Evolutionary conservation across 202 grass and related monocot species (phyloP), one percentile per base, ranked within the genome.

Genomic region (Elaeis oleifera): DNA sequence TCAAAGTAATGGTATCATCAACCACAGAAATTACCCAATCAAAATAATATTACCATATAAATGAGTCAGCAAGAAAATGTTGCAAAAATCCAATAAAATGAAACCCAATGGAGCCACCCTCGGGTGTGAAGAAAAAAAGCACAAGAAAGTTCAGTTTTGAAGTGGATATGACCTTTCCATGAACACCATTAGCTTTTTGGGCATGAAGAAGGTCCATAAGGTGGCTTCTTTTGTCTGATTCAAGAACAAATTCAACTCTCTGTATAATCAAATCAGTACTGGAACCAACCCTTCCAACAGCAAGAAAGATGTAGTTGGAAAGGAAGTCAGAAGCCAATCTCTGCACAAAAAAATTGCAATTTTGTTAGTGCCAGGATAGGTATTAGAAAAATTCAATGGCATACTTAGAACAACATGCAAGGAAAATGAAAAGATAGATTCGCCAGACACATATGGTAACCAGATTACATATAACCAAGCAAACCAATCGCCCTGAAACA

Each of bases 261-360:
- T 64, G 62, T 14, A 64, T 4, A 51, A 64, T 64, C 14, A 64
- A 23, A 64, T 64, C 62, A n/a, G 62, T 64, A 51, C 62, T 64
- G 7, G 62, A 64, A 18, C 62, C 62, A 64, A 64, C 62, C 11
- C 62, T 64, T 64, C 62, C 62, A 64, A 64, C 62, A 26, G 62
- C 62, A 50, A 64, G 22, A 51, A 51, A 64, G 48, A 64, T 64
- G 21, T 64, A 64, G 25, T 9, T 64, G 22, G 22, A 64, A 51
- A 64, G 62, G 22, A 64, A 64, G n/a, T 64, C 62, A 64, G 62
- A 64, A 17, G 62, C 44, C 62, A 51, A 64, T 51, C 44, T 64
- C 62, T 64, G 62, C 44, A 64, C 1, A 64, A 26, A 36, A 64
- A 51, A 16, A 7, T 4, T 25, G 44, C 4, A 39, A 39, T 44